Percentiles rank a stretch among this genome's conserved stretches.
phyloP scores from a whole-genome alignment of 2,329 filamentous ascomycete genomes.

The Amauroascus niger region DNA sequence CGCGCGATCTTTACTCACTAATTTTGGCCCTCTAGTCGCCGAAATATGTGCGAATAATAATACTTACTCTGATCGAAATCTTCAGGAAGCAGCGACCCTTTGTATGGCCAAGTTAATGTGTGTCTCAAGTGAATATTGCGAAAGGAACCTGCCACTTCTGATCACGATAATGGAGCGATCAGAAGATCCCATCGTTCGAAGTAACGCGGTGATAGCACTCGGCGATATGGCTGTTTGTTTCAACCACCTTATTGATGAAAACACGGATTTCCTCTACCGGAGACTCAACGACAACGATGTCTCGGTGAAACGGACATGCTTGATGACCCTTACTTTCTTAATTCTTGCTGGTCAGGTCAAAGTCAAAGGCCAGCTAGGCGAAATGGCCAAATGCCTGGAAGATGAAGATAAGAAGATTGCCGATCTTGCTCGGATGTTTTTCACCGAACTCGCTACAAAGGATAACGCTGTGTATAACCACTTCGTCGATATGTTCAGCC shows the following conservation, averaged over 20 bases:
- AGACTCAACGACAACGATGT: slow-evolving; percentile 79
- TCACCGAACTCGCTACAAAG: slow-evolving; percentile 92
- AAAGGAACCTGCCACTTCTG: slow-evolving; percentile 79
- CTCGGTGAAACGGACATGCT: slow-evolving; percentile 89
- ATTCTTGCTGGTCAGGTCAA: slow-evolving; percentile 97
- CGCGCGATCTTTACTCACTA: slow-evolving; percentile 69
- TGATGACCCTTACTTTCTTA: slow-evolving; percentile 97
- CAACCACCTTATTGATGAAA: slow-evolving; percentile 98
- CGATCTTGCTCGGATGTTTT: slow-evolving; percentile 95
- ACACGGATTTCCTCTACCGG: slow-evolving; percentile 94
- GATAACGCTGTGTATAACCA: slow-evolving; percentile 99
- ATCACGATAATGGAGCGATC: slow-evolving; percentile 98
- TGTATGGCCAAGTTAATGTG: slow-evolving; percentile 99
- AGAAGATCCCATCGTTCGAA: slow-evolving; percentile 80
- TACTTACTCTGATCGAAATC: slow-evolving; percentile 74
- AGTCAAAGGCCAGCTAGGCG: slow-evolving; percentile 94
- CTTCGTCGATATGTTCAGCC: slow-evolving; percentile 97
- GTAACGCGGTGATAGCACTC: slow-evolving; percentile 91
- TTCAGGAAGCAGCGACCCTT: slow-evolving; percentile 86
- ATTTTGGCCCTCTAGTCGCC: slow-evolving; percentile 81
- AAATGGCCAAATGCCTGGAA: slow-evolving; percentile 98
- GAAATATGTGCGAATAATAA: slow-evolving; percentile 96
- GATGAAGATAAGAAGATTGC: slow-evolving; percentile 91
- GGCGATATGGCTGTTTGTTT: slow-evolving; percentile 99
- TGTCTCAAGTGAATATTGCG: slow-evolving; percentile 92